These are phyloP conservation scores for Orobanche coerulescens DNA, from an alignment of 257 asterid species.

Conservation along the genomic window DNA sequence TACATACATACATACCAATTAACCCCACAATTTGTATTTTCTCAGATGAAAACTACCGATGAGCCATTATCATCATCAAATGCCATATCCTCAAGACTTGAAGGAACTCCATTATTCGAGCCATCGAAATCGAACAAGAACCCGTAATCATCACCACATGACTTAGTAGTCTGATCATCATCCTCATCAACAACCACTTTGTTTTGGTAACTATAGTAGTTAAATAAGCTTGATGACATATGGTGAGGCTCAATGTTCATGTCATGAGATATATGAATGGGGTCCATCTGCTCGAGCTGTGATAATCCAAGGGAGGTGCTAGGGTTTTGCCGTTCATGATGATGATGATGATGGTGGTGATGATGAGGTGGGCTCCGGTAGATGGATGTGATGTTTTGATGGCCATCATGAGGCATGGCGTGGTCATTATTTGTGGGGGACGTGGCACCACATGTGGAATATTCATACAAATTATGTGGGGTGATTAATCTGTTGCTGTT, in stretches of 20 bases:
- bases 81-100: conserved; percentile 19
- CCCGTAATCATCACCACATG: conserved; percentile 35
- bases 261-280: conserved; percentile 16
- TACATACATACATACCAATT: neutral
- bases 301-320: conserved; percentile 26
- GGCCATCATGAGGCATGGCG: conserved; percentile 9
- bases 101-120: conserved; percentile 21
- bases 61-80: conserved; percentile 37
- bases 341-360: neutral
- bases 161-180: conserved; percentile 7
- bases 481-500: conserved; percentile 30
- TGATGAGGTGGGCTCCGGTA: conserved; percentile 17
- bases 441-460: neutral
- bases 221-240: neutral
- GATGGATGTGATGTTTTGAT: conserved; percentile 26
- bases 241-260: conserved; percentile 7
- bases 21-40: neutral
- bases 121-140: conserved; percentile 33
- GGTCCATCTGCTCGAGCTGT: neutral
- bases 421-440: conserved; percentile 21
- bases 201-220: neutral
- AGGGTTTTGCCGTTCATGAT: conserved; percentile 26
- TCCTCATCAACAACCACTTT: neutral
- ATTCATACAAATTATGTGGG: conserved; percentile 17
- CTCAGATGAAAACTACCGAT: conserved; percentile 38